Conservation (phyloP, 1,139 yeast species). For the Taiozyma sp. region DNA sequence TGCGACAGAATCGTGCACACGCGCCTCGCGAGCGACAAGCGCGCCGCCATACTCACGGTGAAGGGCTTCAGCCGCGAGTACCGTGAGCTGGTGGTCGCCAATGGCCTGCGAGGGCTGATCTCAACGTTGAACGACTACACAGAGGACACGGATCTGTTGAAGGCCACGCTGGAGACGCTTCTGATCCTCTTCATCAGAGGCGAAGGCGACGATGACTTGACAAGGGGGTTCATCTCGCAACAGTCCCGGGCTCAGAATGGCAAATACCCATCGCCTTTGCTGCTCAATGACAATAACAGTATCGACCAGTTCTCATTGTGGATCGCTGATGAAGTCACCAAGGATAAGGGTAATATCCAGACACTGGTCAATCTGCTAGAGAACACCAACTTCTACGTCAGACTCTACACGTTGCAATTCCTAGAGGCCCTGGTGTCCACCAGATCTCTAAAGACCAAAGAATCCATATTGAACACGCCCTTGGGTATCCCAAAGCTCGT, state of each 20-base stretch:
- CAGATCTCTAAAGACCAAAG: constrained; percentile 72
- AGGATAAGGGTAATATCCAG: constrained; percentile 55
- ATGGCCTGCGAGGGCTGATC: constrained; percentile 76
- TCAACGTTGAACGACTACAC: constrained; percentile 61
- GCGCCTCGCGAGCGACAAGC: constrained; percentile 74
- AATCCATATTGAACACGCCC: constrained; percentile 67
- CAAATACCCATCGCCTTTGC: constrained; percentile 76
- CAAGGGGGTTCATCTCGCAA: constrained; percentile 64
- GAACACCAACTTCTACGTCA: constrained; percentile 66
- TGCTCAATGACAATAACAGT: constrained; percentile 42
- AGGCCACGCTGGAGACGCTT: constrained; percentile 82
- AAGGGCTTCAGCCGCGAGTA: constrained; percentile 88
- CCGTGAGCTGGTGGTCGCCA: constrained; percentile 86
- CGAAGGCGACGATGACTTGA: constrained; percentile 46
- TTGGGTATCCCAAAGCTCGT: constrained; percentile 79
- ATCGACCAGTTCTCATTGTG: constrained; percentile 87
- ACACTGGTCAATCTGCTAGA: constrained; percentile 54
- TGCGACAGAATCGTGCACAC: constrained; percentile 88
- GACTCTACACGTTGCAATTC: constrained; percentile 77
- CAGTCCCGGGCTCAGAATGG: constrained; percentile 79
- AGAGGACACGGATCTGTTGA: constrained; percentile 68
- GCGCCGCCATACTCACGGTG: constrained; percentile 87
- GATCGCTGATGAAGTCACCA: constrained; percentile 93
- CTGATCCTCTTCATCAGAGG: constrained; percentile 74
- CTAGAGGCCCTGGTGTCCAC: constrained; percentile 80